Conservation (phyloP, 345 rosid genomes). For the Geranium rotundifolium region DNA sequence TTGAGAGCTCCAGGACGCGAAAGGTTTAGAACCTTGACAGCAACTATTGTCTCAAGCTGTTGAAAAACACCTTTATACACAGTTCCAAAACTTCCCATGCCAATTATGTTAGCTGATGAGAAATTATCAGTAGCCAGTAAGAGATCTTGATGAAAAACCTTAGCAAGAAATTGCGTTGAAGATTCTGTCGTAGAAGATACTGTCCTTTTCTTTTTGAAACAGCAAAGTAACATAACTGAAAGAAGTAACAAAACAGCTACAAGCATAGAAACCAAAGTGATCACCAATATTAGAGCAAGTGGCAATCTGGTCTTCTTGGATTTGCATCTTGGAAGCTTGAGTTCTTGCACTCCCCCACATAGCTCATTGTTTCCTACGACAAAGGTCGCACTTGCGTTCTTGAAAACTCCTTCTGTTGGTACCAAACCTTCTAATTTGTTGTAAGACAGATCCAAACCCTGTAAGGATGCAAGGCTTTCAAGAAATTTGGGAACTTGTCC, state of each 20-base stretch:
- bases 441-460: background rate
- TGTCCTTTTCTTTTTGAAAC: background rate
- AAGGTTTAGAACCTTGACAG: background rate
- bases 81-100: background rate
- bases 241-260: too few species aligned
- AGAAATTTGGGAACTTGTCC: background rate
- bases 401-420: background rate
- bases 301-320: background rate
- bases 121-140: background rate
- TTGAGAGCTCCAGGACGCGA: constrained; percentile 2
- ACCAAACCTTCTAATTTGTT: background rate
- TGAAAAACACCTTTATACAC: background rate
- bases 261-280: background rate
- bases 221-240: too few species aligned
- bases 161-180: background rate
- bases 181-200: background rate
- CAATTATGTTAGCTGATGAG: background rate
- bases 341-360: background rate
- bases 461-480: background rate
- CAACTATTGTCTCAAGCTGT: background rate
- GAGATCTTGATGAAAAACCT: background rate
- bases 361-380: background rate
- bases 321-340: background rate
- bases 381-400: background rate
- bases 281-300: background rate